phyloP scores from a whole-genome alignment of 352 stramenopile species.

The Globisporangium radiosum region DNA sequence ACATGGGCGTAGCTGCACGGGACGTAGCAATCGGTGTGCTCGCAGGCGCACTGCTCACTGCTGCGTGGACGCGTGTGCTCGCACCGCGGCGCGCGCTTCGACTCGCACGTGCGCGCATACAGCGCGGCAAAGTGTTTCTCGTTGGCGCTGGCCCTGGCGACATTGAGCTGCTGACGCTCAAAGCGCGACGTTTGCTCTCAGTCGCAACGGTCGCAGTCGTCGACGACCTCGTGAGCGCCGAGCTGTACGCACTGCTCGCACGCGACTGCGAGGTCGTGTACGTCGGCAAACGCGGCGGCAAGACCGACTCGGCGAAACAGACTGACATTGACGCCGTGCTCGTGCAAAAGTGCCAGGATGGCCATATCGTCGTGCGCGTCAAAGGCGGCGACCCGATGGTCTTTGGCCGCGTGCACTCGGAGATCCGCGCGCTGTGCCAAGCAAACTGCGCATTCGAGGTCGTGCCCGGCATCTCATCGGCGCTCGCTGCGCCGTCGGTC shows the following conservation, averaged over 20 bases:
- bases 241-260: conserved; percentile 48
- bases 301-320: conserved; percentile 60
- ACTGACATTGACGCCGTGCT: conserved; percentile 59
- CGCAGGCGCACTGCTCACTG: conserved; percentile 32
- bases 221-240: conserved; percentile 54
- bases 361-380: conserved; percentile 56
- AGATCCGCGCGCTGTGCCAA: conserved; percentile 47
- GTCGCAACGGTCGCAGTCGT: conserved; percentile 54
- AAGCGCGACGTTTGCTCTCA: conserved; percentile 34
- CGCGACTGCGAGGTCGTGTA: conserved; percentile 56
- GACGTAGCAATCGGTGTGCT: conserved; percentile 41
- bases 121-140: conserved; percentile 47
- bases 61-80: conserved; percentile 25
- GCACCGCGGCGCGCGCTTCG: conserved; percentile 20
- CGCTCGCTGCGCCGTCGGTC: conserved; percentile 46
- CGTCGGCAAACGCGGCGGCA: conserved; percentile 62
- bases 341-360: conserved; percentile 37
- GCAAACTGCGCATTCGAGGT: conserved; percentile 52
- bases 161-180: conserved; percentile 46
- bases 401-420: conserved; percentile 66
- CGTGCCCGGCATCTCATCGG: conserved; percentile 62
- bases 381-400: conserved; percentile 73
- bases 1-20: conserved; percentile 9
- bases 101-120: conserved; percentile 18
- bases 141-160: conserved; percentile 58